phyloP scores from a whole-genome alignment of 441 rosid species.

The Mallotus repandus region DNA sequence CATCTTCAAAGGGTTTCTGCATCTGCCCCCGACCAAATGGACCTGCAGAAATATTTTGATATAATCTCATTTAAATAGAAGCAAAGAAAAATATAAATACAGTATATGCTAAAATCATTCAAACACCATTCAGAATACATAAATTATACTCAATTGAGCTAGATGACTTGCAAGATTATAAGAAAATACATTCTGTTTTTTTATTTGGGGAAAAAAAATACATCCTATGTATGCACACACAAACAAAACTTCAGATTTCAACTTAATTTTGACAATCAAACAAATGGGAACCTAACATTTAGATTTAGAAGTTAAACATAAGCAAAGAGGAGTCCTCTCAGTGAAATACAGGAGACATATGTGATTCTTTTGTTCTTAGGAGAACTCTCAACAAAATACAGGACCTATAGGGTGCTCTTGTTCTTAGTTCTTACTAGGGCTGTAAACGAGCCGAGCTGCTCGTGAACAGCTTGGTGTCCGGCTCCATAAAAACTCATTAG shows the following conservation, averaged over 20 bases:
- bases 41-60: constrained; percentile 40
- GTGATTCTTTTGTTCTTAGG: too few species aligned
- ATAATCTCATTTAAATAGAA: not conserved
- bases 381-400: too few species aligned
- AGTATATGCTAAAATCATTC: too few species aligned
- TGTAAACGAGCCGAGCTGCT: too few species aligned
- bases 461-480: too few species aligned
- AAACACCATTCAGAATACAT: not conserved
- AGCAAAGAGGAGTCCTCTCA: too few species aligned
- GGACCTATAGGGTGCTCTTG: too few species aligned
- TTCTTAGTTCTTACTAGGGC: too few species aligned
- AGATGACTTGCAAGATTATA: not conserved
- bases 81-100: not conserved
- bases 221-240: not conserved
- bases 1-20: constrained; percentile 97
- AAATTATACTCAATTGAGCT: not conserved
- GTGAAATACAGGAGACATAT: too few species aligned
- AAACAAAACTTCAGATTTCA: not conserved
- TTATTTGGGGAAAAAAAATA: not conserved
- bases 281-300: not conserved
- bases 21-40: constrained; percentile 89
- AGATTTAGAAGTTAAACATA: not conserved
- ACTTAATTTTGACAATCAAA: too few species aligned
- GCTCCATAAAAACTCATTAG: too few species aligned
- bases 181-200: too few species aligned